Percentiles rank a stretch among this genome's conserved stretches.
These are phyloP conservation scores for Marvania coccoides DNA, from an alignment of 139 green algal species.

Conservation along the genomic window DNA sequence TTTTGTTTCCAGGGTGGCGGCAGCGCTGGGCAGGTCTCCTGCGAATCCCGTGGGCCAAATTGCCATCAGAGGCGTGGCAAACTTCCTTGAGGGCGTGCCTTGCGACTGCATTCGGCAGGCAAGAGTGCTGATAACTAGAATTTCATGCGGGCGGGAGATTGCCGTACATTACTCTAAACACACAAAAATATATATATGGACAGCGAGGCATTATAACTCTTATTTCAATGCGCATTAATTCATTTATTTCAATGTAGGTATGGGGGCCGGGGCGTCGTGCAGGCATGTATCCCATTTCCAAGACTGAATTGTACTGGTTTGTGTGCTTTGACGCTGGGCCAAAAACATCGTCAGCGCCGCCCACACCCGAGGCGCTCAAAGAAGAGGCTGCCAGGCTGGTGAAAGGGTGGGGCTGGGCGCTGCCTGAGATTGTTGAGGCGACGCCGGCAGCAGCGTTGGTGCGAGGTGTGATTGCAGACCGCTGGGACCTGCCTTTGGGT, in stretches of 20 bases:
- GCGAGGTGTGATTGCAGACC: slow-evolving; percentile 43
- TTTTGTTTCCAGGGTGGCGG: too few relatives aligned
- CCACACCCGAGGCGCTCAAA: slow-evolving; percentile 11
- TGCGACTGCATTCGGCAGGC: slow-evolving; percentile 35
- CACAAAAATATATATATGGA: too few relatives aligned
- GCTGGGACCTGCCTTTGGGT: slow-evolving; percentile 20
- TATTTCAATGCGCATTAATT: too few relatives aligned
- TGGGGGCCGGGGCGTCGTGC: slow-evolving; percentile 42
- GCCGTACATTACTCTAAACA: too few relatives aligned
- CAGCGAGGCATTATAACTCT: too few relatives aligned
- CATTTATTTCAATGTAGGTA: too few relatives aligned
- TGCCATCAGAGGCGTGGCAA: slow-evolving; percentile 28
- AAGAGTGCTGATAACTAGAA: too few relatives aligned
- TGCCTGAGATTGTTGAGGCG: slow-evolving; percentile 16
- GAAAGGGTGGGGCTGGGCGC: slow-evolving; percentile 39
- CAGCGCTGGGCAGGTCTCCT: slow-evolving; percentile 14
- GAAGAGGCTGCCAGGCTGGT: slow-evolving; percentile 34
- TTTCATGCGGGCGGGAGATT: too few relatives aligned
- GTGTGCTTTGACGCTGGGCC: slow-evolving; percentile 10
- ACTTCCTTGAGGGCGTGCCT: slow-evolving; percentile 11
- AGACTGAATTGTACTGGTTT: slow-evolving; percentile 64
- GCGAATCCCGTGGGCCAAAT: slow-evolving; percentile 46
- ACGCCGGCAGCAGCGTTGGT: slow-evolving; percentile 34
- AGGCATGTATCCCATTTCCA: slow-evolving; percentile 58
- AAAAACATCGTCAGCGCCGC: not conserved